Conservation (phyloP, 306 rosid genomes). For the Corylus heterophylla region DNA sequence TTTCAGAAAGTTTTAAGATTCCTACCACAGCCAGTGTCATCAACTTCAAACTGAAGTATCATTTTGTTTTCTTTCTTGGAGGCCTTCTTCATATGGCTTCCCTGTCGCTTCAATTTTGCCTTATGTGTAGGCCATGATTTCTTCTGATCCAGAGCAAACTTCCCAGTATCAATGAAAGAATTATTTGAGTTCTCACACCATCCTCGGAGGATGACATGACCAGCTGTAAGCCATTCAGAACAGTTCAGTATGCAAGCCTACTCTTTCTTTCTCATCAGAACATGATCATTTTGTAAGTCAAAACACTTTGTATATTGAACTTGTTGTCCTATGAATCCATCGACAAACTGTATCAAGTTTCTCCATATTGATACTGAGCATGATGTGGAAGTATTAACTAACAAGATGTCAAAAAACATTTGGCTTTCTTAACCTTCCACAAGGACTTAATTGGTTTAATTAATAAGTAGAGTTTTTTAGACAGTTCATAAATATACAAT, state of each 20-base stretch:
- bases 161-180: constrained; percentile 39
- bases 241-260: constrained; percentile 8
- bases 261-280: constrained; percentile 12
- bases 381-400: background rate
- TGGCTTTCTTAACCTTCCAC: background rate
- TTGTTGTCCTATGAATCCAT: background rate
- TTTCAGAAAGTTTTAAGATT: constrained; percentile 23
- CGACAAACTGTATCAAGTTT: background rate
- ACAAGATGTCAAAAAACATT: background rate
- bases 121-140: constrained; percentile 50
- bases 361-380: background rate
- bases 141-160: constrained; percentile 54
- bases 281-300: background rate
- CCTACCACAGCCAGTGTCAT: constrained; percentile 96
- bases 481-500: background rate
- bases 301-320: constrained; percentile 4
- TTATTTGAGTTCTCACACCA: constrained; percentile 67
- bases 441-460: background rate
- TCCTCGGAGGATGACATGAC: constrained; percentile 90
- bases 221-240: constrained; percentile 66
- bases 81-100: constrained; percentile 51
- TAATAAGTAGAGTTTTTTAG: background rate
- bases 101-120: constrained; percentile 63
- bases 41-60: constrained; percentile 93
- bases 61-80: constrained; percentile 63